Percentiles rank a stretch among this genome's conserved stretches.
Evolutionary conservation across 306 rosid species (phyloP).

Genomic region (Hippophae tibetana): DNA sequence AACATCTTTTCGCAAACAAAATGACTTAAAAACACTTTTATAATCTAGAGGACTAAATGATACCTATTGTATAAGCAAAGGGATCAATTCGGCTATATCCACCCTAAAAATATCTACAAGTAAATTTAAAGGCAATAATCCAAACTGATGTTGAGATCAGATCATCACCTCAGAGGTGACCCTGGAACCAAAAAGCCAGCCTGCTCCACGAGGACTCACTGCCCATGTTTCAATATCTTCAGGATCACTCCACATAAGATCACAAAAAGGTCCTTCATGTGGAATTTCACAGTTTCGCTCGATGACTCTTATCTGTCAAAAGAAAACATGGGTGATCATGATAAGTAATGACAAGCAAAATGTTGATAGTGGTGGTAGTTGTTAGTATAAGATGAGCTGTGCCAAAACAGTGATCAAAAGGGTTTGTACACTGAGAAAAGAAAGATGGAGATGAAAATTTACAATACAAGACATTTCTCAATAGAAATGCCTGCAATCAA

Average conservation of each 20-base stretch:
- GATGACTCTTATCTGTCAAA: constrained; percentile 70
- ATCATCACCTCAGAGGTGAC: constrained; percentile 83
- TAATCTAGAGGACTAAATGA: no score
- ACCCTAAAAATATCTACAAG: constrained; percentile 1
- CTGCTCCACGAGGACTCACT: constrained; percentile 98
- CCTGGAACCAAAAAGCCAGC: constrained; percentile 98
- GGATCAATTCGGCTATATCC: no score
- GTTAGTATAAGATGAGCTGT: no score
- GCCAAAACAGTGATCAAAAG: no score
- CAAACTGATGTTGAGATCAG: constrained; percentile 8
- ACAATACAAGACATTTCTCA: no score
- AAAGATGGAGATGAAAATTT: no score
- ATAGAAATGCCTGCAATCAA: no score
- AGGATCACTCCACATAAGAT: constrained; percentile 99
- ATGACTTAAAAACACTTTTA: no score
- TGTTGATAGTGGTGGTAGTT: no score
- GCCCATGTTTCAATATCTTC: constrained; percentile 99
- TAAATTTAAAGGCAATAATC: constrained; percentile 15
- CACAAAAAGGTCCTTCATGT: constrained; percentile 98
- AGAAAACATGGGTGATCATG: constrained; percentile 6
- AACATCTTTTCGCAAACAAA: no score
- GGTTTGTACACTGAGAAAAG: no score
- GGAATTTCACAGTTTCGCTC: constrained; percentile 98
- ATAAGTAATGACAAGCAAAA: not conserved
- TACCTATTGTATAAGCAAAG: no score